phyloP scores from a whole-genome alignment of 1,284 basidiomycete species.

The Rugosomyces carneus region DNA sequence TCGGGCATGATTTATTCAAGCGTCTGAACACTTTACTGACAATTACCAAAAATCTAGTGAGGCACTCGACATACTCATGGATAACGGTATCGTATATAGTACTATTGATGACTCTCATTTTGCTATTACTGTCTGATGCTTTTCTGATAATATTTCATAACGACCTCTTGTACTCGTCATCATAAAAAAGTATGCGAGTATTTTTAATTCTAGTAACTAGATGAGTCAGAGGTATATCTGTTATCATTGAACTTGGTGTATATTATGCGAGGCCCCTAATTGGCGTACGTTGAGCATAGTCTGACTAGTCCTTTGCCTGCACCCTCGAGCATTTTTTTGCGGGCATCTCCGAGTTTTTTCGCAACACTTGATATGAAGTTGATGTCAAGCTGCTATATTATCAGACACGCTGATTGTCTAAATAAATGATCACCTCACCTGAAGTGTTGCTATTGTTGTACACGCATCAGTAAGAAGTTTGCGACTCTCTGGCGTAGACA shows the following conservation, averaged over 20 bases:
- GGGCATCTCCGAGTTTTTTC: constrained; percentile 61
- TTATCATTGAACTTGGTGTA: no score
- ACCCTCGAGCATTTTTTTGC: constrained; percentile 66
- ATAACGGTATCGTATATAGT: constrained; percentile 62
- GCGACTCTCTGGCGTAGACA: constrained; percentile 46
- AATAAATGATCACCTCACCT: constrained; percentile 31
- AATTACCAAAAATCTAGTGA: constrained; percentile 31
- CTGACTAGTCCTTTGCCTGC: constrained; percentile 60
- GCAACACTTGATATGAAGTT: constrained; percentile 58
- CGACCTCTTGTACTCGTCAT: no score
- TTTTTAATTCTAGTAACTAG: no score
- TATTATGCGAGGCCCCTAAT: constrained; percentile 17
- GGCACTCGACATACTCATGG: constrained; percentile 64
- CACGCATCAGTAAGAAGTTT: constrained; percentile 48
- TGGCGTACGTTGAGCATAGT: constrained; percentile 40
- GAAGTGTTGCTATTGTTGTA: constrained; percentile 32
- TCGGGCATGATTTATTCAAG: constrained; percentile 20
- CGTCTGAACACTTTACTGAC: constrained; percentile 7
- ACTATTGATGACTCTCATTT: constrained; percentile 65
- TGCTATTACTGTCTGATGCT: constrained; percentile 25
- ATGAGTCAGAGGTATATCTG: no score
- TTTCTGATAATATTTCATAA: no score
- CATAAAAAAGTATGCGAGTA: neutral
- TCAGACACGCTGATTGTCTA: constrained; percentile 1
- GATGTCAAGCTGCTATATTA: constrained; percentile 45